Evolutionary conservation across 768 basidiomycete species (phyloP), one percentile per base, ranked within the genome.

Genomic region (Boletus insuetus): DNA sequence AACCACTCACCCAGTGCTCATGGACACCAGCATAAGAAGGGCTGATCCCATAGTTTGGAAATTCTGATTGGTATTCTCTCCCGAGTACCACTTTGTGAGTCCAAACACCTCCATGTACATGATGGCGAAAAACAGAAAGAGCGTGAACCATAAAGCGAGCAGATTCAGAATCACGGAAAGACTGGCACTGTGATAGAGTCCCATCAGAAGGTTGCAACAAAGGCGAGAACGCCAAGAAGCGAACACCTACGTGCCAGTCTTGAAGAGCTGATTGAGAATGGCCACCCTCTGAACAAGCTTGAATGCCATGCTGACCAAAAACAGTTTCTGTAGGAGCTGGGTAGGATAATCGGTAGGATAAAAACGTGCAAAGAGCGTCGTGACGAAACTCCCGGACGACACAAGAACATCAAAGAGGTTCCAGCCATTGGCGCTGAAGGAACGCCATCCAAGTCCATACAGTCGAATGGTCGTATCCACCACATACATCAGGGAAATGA

Each of bases 71-170:
- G 8, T 46, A 37, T 35, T 53, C 51, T 88, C 91, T 17, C 75
- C 84, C 19, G 83, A 79, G 41, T 80, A 80, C 87, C 89, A 92
- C 62, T 93, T 92, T 4, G 94, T 94, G 72, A 97, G 66, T 45
- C 90, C 87, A 71, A 98, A 98, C 1, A 94, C 89, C 61, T 98
- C 95, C 54, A 94, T 80, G 66, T 80, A 91, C 55, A 94, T 76
- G 64, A 98, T 92, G 2, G 85, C 87, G 64, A 91, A 98, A 76
- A 95, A 95, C 11, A 96, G 64, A 77, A 97, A 98, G 17, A 98
- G 67, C 22, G 90, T 84, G 24, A 94, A 69, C 96, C 96, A 98
- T 1, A 98, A 79, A 3, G 84, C 80, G 56, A 97, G 79, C 65
- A 98, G 75, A 61, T 86, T 94, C 29, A 91, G 61, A 58, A 98